Conservation (phyloP, 306 rosid genomes). For the Fragaria nilgerrensis region DNA sequence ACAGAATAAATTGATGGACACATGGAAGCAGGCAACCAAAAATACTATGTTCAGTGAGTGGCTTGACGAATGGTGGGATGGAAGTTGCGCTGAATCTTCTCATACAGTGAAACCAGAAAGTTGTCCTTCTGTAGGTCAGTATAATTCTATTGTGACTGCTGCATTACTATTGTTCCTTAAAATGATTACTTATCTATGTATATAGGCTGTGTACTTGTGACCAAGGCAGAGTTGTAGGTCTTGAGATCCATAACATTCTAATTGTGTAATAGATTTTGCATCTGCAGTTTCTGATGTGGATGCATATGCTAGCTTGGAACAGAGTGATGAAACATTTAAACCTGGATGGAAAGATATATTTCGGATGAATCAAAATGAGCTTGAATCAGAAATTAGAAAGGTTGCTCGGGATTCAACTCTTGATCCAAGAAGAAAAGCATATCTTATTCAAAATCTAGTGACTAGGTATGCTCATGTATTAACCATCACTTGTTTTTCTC, state of each 20-base stretch:
- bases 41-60: slow-evolving; percentile 95
- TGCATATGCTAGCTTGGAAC: slow-evolving; percentile 59
- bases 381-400: slow-evolving; percentile 61
- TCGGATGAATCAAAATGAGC: slow-evolving; percentile 51
- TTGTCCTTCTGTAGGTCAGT: slow-evolving; percentile 51
- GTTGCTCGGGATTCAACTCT: slow-evolving; percentile 81
- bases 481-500: background rate
- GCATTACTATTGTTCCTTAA: background rate
- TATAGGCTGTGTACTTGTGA: background rate
- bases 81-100: slow-evolving; percentile 50
- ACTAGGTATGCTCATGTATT: slow-evolving; percentile 37
- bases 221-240: background rate
- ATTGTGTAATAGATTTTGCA: slow-evolving; percentile 7
- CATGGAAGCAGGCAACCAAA: slow-evolving; percentile 90
- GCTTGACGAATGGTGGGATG: slow-evolving; percentile 90
- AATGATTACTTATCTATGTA: background rate
- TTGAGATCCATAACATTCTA: background rate
- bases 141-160: slow-evolving; percentile 17
- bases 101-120: slow-evolving; percentile 44
- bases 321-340: slow-evolving; percentile 74
- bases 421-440: slow-evolving; percentile 90
- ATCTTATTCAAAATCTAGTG: slow-evolving; percentile 48
- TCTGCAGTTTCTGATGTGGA: slow-evolving; percentile 23
- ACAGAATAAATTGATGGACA: slow-evolving; percentile 86
- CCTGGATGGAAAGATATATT: slow-evolving; percentile 95